These are phyloP conservation scores for Saturnispora mendoncae DNA, from an alignment of 805 yeast genomes.

Conservation along the genomic window DNA sequence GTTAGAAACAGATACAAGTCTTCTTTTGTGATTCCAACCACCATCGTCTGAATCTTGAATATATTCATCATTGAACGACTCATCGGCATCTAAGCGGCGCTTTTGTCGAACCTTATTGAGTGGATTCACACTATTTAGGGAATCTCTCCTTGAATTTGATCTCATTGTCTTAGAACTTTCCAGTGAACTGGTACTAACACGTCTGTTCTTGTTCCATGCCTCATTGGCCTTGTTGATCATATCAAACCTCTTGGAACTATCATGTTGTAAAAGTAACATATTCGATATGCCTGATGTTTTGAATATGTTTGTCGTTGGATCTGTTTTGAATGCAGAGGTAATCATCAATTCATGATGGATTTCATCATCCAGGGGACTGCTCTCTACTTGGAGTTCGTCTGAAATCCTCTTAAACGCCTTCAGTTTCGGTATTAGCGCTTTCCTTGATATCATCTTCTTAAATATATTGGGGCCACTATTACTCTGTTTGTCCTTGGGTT, in stretches of 20 bases:
- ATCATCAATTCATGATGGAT: slow-evolving; percentile 29
- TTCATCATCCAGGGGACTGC: slow-evolving; percentile 29
- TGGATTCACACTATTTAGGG: neutral
- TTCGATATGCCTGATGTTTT: slow-evolving; percentile 4
- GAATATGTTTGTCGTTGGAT: neutral
- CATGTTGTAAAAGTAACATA: slow-evolving; percentile 13
- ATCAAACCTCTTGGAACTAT: slow-evolving; percentile 26
- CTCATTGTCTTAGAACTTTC: slow-evolving; percentile 9
- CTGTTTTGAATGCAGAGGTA: slow-evolving; percentile 27
- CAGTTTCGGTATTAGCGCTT: slow-evolving; percentile 27
- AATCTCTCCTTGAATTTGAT: slow-evolving; percentile 10
- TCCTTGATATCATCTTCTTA: slow-evolving; percentile 25
- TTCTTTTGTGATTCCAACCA: slow-evolving; percentile 10
- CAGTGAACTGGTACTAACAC: slow-evolving; percentile 14
- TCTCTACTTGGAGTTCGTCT: slow-evolving; percentile 28
- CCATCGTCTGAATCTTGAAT: slow-evolving; percentile 8
- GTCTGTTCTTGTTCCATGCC: slow-evolving; percentile 27
- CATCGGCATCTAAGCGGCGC: slow-evolving; percentile 1
- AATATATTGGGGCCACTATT: slow-evolving; percentile 21
- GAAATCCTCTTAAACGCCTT: slow-evolving; percentile 30
- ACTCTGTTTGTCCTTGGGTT: no score
- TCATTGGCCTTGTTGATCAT: slow-evolving; percentile 30
- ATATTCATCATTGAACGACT: neutral
- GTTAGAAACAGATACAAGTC: slow-evolving; percentile 14
- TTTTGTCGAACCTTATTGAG: slow-evolving; percentile 3